Base-by-base conservation (phyloP, 1,284 basidiomycete species). In the Somion occarium region DNA sequence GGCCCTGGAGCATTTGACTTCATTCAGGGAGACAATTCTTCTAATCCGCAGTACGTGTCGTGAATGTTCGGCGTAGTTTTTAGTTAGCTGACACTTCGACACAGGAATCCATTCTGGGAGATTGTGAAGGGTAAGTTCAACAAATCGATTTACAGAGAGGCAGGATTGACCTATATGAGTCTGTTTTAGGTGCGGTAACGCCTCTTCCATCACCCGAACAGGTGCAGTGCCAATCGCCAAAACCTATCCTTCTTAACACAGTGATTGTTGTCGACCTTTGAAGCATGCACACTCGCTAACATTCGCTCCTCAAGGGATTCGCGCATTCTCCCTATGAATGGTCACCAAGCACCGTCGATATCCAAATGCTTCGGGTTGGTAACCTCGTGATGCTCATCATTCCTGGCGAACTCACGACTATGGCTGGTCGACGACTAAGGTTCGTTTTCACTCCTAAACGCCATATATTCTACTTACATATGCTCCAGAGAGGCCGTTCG, bases 1-100 rank as follows among this genome's bases (percentile, higher is more conserved):
- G 90, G 91, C 0, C 89, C 91, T 1, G 90, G 91, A 13, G 82
- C 82, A 0, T 87, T 91, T 56, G 88, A 91, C 63, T 92, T 92
- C 59, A 69, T 83, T 25, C 90, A 92, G 69, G 88, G 90, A 2
- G 74, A 80, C 56, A 91, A 91, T 63, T 74, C 78, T 7, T 81
- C 82, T 5, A 59, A 61, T 13, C 68, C 75, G 3, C 81, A 78
- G 76, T 83, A 66, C 53, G 78, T 64, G 9, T 24, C 23, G 15
- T 44, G 7, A 7, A 34, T 15, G 7, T 34, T 15, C 30, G 30
- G 30, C 15, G 7, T n/a, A n/a, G n/a, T 7, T 15, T 34, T 55
- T 25, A 44, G 47, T 38, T 52, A 19, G 55, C 50, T 22, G 54
- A 48, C 52, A 57, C 50, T 7, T 34, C 53, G 51, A 45, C 53